These are phyloP conservation scores for Helicocarpus griseus DNA, from an alignment of 2,329 filamentous ascomycete genomes.

Conservation along the genomic window DNA sequence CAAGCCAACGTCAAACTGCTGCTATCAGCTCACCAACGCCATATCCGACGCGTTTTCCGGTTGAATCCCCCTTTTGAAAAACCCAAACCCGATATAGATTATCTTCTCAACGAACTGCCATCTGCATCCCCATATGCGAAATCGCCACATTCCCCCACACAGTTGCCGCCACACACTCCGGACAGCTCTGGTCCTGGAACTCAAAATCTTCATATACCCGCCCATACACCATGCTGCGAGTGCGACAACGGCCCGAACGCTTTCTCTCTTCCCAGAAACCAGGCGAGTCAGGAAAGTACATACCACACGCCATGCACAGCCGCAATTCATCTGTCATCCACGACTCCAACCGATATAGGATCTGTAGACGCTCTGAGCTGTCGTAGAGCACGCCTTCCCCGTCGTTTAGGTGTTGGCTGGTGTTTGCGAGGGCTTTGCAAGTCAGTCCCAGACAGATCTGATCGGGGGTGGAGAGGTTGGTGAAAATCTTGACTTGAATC, in stretches of 20 bases:
- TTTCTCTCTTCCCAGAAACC: slow-evolving; percentile 7
- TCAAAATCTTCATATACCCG: slow-evolving; percentile 6
- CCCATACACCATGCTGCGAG: slow-evolving; percentile 9
- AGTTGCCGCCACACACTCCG: slow-evolving; percentile 10
- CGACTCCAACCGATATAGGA: slow-evolving; percentile 8
- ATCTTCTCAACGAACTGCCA: background rate
- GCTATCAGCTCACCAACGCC: no score
- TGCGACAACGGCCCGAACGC: slow-evolving; percentile 2
- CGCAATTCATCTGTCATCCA: slow-evolving; percentile 3
- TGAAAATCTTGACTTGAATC: slow-evolving; percentile 8
- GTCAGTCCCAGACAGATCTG: slow-evolving; percentile 9
- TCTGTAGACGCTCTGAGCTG: slow-evolving; percentile 3
- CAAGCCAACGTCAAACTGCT: no score
- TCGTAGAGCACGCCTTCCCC: slow-evolving; percentile 5
- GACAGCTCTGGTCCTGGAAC: slow-evolving; percentile 8
- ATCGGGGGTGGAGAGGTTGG: slow-evolving; percentile 4
- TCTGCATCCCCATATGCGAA: slow-evolving; percentile 6
- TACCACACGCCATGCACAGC: slow-evolving; percentile 8
- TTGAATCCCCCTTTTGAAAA: background rate
- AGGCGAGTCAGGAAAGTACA: slow-evolving; percentile 8
- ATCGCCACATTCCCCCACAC: slow-evolving; percentile 1
- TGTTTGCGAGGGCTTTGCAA: slow-evolving; percentile 6
- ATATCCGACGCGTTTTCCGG: background rate
- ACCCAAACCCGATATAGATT: no score
- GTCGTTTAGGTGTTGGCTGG: background rate